A percentile compares a stretch with the other conserved stretches of the same genome.
phyloP scores from a whole-genome alignment of 345 rosid genomes.

The Corymbia maculata region DNA sequence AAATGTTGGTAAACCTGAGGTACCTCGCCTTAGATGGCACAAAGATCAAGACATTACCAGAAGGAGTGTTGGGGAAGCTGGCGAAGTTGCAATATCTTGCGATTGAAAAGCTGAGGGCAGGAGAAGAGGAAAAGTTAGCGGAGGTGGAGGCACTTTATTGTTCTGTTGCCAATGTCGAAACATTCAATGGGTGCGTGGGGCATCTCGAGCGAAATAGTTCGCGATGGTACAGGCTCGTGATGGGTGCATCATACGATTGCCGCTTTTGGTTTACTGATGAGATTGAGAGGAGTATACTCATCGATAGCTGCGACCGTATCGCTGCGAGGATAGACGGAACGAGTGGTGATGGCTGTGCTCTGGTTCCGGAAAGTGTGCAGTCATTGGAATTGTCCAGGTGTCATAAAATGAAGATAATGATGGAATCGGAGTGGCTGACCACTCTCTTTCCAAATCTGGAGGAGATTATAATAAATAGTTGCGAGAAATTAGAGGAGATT shows the following conservation, averaged over 20 bases:
- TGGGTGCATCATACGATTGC: neutral
- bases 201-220: neutral
- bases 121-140: neutral
- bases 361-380: accelerated
- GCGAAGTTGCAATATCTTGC: too few species aligned
- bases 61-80: too few species aligned
- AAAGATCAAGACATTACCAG: too few species aligned
- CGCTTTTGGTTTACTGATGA: neutral
- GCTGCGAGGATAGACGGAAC: neutral
- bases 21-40: too few species aligned
- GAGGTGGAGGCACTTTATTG: neutral
- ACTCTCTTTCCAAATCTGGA: conserved; percentile 7
- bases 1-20: too few species aligned
- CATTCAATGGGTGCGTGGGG: neutral
- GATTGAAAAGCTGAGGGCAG: neutral
- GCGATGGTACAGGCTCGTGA: neutral
- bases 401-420: neutral
- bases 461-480: neutral
- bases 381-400: neutral
- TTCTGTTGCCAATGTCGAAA: neutral
- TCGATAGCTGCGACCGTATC: neutral
- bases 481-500: conserved; percentile 9
- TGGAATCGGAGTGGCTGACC: neutral
- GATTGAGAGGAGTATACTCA: neutral
- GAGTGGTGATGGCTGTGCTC: neutral